Evolutionary conservation across 75 land plant genomes (phyloP).

Genomic region (Chamaecyparis obtusa): DNA sequence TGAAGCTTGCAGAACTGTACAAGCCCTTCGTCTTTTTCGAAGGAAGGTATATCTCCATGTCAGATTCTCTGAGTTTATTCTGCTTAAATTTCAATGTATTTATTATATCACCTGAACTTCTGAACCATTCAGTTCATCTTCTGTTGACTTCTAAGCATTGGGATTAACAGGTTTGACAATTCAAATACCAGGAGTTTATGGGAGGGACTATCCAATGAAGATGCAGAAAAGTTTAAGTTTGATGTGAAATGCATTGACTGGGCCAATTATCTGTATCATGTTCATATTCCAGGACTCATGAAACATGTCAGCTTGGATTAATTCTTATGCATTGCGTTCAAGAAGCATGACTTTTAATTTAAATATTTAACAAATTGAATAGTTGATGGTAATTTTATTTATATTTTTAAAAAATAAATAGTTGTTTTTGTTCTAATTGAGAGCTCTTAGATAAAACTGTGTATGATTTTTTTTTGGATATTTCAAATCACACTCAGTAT

Average conservation of each 20-base stretch:
- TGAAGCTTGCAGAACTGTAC: constrained; percentile 39
- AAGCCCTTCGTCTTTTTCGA: constrained; percentile 41
- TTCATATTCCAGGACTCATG: constrained; percentile 68
- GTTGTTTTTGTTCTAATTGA: too few relatives aligned
- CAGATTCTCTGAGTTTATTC: too few relatives aligned
- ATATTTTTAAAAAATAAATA: too few relatives aligned
- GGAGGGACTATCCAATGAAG: background rate
- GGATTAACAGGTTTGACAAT: background rate
- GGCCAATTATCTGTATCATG: constrained; percentile 57
- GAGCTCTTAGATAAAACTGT: too few relatives aligned
- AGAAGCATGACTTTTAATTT: too few relatives aligned
- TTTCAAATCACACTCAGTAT: too few relatives aligned
- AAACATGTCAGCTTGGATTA: constrained; percentile 14
- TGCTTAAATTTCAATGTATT: background rate
- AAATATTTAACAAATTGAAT: too few relatives aligned
- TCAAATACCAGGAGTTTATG: background rate
- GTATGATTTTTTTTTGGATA: too few relatives aligned
- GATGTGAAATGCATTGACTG: constrained; percentile 65
- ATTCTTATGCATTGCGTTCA: too few relatives aligned
- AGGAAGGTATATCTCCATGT: constrained; percentile 32
- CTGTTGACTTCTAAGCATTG: background rate
- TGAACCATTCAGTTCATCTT: background rate
- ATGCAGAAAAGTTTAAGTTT: constrained; percentile 39
- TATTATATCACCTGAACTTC: background rate
- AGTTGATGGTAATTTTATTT: too few relatives aligned